phyloP scores from a whole-genome alignment of 371 early-diverging fungal genomes.

The Dichotomocladium elegans region DNA sequence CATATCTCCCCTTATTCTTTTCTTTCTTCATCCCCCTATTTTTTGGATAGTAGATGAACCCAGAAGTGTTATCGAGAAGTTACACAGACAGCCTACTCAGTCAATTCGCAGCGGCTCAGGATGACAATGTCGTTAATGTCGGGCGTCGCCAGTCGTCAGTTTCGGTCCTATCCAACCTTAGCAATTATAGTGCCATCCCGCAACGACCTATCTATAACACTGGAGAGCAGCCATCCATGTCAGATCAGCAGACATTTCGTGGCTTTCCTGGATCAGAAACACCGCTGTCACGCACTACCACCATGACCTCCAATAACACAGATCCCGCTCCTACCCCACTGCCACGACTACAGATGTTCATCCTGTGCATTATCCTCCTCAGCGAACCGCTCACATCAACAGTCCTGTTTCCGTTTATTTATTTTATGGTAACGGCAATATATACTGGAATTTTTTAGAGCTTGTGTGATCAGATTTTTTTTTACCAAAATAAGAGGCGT shows the following conservation, averaged over 20 bases:
- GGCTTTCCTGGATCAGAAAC: not conserved
- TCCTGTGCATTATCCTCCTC: conserved; percentile 58
- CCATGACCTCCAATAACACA: not conserved
- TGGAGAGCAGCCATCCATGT: not conserved
- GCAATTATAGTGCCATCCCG: not conserved
- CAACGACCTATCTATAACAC: conserved; percentile 1
- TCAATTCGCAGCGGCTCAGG: conserved; percentile 1
- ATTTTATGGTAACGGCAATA: conserved; percentile 46
- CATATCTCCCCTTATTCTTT: too few species aligned
- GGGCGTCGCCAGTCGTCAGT: not conserved
- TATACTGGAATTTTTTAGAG: not conserved
- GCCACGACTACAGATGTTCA: conserved; percentile 49
- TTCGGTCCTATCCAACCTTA: conserved; percentile 3
- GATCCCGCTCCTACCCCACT: conserved; percentile 33
- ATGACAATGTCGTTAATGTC: not conserved
- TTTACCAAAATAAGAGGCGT: too few species aligned
- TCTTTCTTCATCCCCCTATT: too few species aligned
- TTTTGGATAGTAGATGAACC: not conserved
- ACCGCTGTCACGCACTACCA: conserved; percentile 3
- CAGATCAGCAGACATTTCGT: not conserved
- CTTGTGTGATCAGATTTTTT: not conserved
- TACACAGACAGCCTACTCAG: conserved; percentile 33
- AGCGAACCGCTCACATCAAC: conserved; percentile 64
- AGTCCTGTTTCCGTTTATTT: conserved; percentile 66
- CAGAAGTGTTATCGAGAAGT: conserved; percentile 22